Base-by-base conservation (phyloP, 2,329 filamentous ascomycete genomes). In the Plectosphaerella sp. region DNA sequence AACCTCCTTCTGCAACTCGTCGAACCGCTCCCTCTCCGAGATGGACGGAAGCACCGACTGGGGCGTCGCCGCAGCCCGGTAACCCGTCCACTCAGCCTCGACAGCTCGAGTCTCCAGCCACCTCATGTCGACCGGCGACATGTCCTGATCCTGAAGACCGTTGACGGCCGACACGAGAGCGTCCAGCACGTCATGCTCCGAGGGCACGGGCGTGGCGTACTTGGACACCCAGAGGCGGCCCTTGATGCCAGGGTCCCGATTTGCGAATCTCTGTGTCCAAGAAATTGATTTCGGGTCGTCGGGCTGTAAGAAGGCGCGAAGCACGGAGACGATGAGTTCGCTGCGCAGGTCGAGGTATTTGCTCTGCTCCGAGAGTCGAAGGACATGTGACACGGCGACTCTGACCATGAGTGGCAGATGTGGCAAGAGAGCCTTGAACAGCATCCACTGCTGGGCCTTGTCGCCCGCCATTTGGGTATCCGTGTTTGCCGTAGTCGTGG, bases 171-270 rank as follows among this genome's bases (percentile, higher is more conserved):
- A 69, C 56, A 83, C 71, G 24, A 91, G 62, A 2, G 77, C 74
- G 43, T 86, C 76, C n/a, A 79, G 71, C 14, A 85, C 64, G 42
- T 75, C 79, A 61, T 63, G 77, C 65, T 74, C 81, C 52, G 80
- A 73, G 0, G 86, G 87, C 3, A 72, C 71, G 0, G 83, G 80
- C 15, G 90, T 72, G 1, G 78, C 80, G 42, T 88, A 85, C 51
- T 83, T 87, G 61, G 85, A 86, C 22, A 96, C 77, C 92, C 92
- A 97, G 58, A 94, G 83, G 45, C 80, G 82, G 4, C 91, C 91
- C 64, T 89, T 91, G 63, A 95, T 74, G 0, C 82, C 84, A 0
- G 79, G 79, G 50, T 88, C 87, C 52, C 75, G 81, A 45, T 80
- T 70, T 1, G 82, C 80, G n/a, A 81, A 60, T 42, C 70, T 73